A percentile compares a stretch with the other conserved stretches of the same genome.
phyloP scores from a whole-genome alignment of 208 protist genomes.

The Trypanosoma avium region DNA sequence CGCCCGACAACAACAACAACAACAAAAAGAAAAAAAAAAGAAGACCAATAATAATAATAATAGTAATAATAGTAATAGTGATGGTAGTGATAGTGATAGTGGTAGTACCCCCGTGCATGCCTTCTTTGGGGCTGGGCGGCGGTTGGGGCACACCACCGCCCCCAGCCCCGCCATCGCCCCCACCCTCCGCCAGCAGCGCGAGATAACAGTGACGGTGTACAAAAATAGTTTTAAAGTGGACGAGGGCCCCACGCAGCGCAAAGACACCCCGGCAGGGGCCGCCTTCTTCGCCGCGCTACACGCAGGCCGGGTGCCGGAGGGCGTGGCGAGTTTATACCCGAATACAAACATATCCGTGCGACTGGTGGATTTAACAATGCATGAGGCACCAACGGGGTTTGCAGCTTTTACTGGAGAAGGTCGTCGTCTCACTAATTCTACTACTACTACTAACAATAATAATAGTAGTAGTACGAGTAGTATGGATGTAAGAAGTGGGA shows the following conservation, averaged over 20 bases:
- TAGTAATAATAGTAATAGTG: too few relatives aligned
- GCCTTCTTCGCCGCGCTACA: conserved; percentile 59
- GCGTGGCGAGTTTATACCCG: conserved; percentile 50
- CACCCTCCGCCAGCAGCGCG: conserved; percentile 44
- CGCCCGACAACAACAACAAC: not conserved
- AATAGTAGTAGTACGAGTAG: not conserved
- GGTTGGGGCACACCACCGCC: conserved; percentile 69
- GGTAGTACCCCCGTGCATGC: conserved; percentile 29
- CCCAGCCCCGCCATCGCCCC: conserved; percentile 68
- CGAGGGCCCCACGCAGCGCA: conserved; percentile 33
- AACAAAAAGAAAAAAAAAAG: too few relatives aligned
- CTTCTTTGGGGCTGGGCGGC: conserved; percentile 73
- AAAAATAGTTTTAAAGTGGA: conserved; percentile 65
- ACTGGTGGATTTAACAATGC: conserved; percentile 52
- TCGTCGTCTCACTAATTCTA: conserved; percentile 30
- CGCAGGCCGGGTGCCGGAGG: conserved; percentile 52
- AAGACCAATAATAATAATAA: too few relatives aligned
- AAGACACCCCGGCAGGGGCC: conserved; percentile 40
- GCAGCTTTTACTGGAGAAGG: conserved; percentile 67
- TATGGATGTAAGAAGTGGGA: not conserved
- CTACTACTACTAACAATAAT: conserved; percentile 8
- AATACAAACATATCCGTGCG: conserved; percentile 61
- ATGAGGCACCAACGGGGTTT: conserved; percentile 42
- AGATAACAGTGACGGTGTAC: conserved; percentile 59
- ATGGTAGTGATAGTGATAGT: too few relatives aligned